phyloP scores from a whole-genome alignment of 177 flowering plant genomes.

The Vitis hybrid region DNA sequence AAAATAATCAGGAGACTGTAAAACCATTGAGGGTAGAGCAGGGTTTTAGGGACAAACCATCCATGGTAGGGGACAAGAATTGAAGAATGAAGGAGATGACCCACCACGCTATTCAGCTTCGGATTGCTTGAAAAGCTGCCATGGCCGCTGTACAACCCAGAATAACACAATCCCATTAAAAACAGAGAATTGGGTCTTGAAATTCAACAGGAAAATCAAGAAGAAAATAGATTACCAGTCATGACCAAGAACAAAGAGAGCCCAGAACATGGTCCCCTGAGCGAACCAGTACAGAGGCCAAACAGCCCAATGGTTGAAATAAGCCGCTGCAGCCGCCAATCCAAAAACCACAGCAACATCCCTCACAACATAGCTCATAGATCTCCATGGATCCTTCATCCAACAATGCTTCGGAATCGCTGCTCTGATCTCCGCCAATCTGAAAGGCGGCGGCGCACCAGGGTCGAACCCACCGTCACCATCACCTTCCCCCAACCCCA shows the following conservation, averaged over 20 bases:
- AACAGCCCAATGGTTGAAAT: conserved; percentile 57
- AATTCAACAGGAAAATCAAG: not conserved
- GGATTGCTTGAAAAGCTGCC: conserved; percentile 70
- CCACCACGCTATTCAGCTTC: conserved; percentile 62
- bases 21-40: not conserved
- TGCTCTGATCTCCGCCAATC: conserved; percentile 59
- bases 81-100: conserved; percentile 73
- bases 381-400: conserved; percentile 79
- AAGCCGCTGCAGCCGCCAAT: conserved; percentile 64
- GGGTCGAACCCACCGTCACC: conserved; percentile 49
- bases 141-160: conserved; percentile 58
- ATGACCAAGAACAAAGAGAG: conserved; percentile 79
- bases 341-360: conserved; percentile 67
- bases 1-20: not conserved
- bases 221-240: conserved; percentile 43
- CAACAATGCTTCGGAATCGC: conserved; percentile 92
- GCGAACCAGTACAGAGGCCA: conserved; percentile 91
- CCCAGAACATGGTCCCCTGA: conserved; percentile 95
- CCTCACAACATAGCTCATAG: conserved; percentile 70
- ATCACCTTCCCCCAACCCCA: conserved; percentile 3
- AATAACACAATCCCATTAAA: not conserved
- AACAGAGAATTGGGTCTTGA: not conserved
- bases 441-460: conserved; percentile 73
- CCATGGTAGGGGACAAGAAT: conserved; percentile 88
- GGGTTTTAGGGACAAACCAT: conserved; percentile 41